Conservation (phyloP, 805 yeast genomes). For the Metschnikowia shivogae region DNA sequence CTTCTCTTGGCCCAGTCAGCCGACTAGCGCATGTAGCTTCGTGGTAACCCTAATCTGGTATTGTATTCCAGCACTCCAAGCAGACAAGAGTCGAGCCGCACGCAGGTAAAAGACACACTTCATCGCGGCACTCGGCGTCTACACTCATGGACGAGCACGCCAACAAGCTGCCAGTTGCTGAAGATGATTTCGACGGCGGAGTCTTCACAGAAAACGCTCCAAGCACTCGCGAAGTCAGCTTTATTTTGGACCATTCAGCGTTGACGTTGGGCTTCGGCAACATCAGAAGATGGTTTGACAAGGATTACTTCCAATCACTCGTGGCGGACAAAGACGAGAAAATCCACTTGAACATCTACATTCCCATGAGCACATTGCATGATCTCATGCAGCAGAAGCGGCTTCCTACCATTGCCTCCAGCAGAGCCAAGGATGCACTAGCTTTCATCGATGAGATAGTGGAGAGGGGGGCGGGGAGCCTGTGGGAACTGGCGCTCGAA, state of each 20-base stretch:
- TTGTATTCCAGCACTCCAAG: too few relatives aligned
- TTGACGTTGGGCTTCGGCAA: conserved; percentile 66
- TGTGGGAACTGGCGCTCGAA: conserved; percentile 1
- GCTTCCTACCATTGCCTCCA: conserved; percentile 51
- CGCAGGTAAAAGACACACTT: too few relatives aligned
- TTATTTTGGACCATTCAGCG: conserved; percentile 65
- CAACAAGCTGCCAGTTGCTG: neutral
- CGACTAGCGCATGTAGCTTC: too few relatives aligned
- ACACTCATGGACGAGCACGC: neutral
- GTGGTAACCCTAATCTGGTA: too few relatives aligned
- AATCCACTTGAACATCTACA: conserved; percentile 35
- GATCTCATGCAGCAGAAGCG: conserved; percentile 27
- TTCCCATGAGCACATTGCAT: conserved; percentile 46
- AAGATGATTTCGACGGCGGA: neutral
- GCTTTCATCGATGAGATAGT: conserved; percentile 51
- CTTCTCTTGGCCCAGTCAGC: too few relatives aligned
- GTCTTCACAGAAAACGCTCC: neutral
- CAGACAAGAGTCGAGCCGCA: too few relatives aligned
- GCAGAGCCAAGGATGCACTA: conserved; percentile 64
- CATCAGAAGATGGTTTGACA: conserved; percentile 57
- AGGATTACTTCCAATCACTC: conserved; percentile 29
- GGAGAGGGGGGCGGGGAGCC: conserved; percentile 18
- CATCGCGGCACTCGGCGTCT: too few relatives aligned
- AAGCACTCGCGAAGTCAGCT: conserved; percentile 22
- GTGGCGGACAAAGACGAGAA: conserved; percentile 16